Evolutionary conservation across 495 filamentous ascomycete species (phyloP).

Genomic region (Lepraria neglecta): DNA sequence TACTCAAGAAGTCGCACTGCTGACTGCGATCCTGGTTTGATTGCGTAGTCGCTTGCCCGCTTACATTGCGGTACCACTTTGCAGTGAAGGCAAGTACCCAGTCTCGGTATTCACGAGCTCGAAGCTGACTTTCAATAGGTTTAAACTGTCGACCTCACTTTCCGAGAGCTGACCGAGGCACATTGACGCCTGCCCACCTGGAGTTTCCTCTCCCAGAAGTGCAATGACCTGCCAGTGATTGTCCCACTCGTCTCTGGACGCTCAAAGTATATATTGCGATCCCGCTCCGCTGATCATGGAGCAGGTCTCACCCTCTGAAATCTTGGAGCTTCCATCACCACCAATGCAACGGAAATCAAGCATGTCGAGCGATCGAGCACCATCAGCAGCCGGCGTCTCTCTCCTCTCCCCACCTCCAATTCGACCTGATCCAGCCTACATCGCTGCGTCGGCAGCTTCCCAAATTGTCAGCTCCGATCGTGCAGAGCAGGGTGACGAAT

Average conservation of each 20-base stretch:
- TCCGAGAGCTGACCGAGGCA: not conserved
- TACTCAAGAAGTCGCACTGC: constrained; percentile 1
- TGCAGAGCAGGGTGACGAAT: constrained; percentile 64
- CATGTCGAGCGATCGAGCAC: constrained; percentile 30
- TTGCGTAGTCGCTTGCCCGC: not conserved
- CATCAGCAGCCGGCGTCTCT: constrained; percentile 34
- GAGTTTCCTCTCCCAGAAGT: not conserved
- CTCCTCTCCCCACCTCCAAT: constrained; percentile 61
- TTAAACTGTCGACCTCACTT: not conserved
- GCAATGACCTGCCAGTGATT: not conserved
- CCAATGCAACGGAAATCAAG: constrained; percentile 21
- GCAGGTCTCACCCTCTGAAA: constrained; percentile 16
- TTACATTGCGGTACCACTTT: not conserved
- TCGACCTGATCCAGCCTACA: constrained; percentile 76
- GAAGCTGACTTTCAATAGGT: no score
- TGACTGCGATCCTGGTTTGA: not conserved
- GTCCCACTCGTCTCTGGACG: constrained; percentile 29
- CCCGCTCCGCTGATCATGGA: constrained; percentile 15
- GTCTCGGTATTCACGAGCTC: not conserved
- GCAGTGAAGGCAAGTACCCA: not conserved
- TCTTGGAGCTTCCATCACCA: constrained; percentile 17
- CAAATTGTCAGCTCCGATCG: constrained; percentile 88
- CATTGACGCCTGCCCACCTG: no score
- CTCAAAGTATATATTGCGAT: constrained; percentile 66
- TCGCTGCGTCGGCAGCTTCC: constrained; percentile 80